Base-by-base conservation (phyloP, 345 rosid genomes). In the Trapa bicornis region DNA sequence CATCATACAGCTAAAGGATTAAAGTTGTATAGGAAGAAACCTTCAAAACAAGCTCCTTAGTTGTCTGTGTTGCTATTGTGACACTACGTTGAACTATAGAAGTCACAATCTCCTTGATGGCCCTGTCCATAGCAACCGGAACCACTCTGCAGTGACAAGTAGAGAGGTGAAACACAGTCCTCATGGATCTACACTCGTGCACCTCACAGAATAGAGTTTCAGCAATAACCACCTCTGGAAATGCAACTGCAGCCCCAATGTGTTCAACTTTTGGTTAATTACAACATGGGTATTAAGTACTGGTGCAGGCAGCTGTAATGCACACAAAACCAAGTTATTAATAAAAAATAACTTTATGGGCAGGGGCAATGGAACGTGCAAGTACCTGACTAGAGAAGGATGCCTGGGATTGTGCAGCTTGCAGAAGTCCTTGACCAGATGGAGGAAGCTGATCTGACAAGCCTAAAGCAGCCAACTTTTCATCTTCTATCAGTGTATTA, bases 31-130 rank as follows among this genome's bases (percentile, higher is more conserved):
- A 43, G 4, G 65, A 65, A 42, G 29, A 38, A 47, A 93, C 99
- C 99, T 94, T 94, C 68, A 94, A 75, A 71, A 94, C 99, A 78
- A 94, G 95, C 76, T 94, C 97, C 79, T 94, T 94, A 64, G 97
- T 91, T 61, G 97, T 94, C 78, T 94, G 97, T 64, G 95, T 89
- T 60, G 99, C 97, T 77, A 94, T 91, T 52, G 96, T 87, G 80
- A 94, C 99, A 79, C 99, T 94, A 65, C 96, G 89, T 77, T 94
- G 97, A 77, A 94, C 96, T 78, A 91, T 89, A 70, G 89, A 83
- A 68, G 91, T 67, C 67, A 94, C 97, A 47, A 89, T 91, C 76
- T 91, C 99, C 65, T 89, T 94, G 80, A 94, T 84, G 58, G 99
- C 99, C 80, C 95, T 82, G 71, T 91, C 99, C 91, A 91, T 91